Evolutionary conservation across 2,329 filamentous ascomycete genomes (phyloP).

Genomic region (Colletotrichum spinosum): DNA sequence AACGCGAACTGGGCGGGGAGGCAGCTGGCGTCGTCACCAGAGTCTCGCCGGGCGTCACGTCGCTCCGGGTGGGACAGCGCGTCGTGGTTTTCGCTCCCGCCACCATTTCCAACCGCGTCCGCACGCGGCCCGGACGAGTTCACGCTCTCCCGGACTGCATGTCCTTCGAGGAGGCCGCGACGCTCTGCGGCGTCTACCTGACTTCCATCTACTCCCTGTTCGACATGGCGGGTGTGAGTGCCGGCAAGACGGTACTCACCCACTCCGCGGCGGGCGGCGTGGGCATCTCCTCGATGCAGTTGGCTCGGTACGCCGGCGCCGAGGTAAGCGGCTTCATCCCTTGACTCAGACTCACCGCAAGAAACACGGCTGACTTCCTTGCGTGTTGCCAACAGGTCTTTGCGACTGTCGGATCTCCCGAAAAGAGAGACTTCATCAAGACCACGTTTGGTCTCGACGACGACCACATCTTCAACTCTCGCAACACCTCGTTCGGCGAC

Average conservation of each 20-base stretch:
- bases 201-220: conserved; percentile 39
- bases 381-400: conserved; percentile 35
- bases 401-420: conserved; percentile 43
- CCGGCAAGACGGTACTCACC: conserved; percentile 33
- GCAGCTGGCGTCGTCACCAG: conserved; percentile 6
- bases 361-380: neutral
- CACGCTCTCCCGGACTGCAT: conserved; percentile 6
- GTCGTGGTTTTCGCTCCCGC: neutral
- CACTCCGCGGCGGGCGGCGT: conserved; percentile 16
- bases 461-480: conserved; percentile 20
- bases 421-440: conserved; percentile 40
- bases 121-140: neutral
- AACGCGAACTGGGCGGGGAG: conserved; percentile 8
- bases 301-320: conserved; percentile 3
- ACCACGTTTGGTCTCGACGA: neutral
- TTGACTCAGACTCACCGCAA: too few species aligned
- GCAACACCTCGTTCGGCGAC: conserved; percentile 41
- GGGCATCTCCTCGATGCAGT: conserved; percentile 14
- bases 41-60: neutral
- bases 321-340: neutral
- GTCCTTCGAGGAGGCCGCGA: conserved; percentile 20
- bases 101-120: neutral
- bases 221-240: conserved; percentile 42
- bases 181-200: conserved; percentile 6
- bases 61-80: neutral